phyloP scores from a whole-genome alignment of 192 early-diverging fungal genomes.

The Mortierella hygrophila region DNA sequence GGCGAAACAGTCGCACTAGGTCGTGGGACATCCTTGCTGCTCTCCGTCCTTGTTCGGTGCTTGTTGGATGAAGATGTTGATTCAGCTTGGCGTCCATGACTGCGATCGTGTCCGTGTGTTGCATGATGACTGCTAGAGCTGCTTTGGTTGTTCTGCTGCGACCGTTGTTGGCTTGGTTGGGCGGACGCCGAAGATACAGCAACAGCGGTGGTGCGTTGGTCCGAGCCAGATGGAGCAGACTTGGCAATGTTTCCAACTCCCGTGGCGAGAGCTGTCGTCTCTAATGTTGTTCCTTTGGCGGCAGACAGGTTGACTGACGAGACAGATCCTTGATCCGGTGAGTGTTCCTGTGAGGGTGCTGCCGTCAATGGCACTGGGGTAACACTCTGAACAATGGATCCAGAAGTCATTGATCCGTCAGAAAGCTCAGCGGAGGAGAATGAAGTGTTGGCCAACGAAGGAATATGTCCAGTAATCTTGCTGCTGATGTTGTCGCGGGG shows the following conservation, averaged over 20 bases:
- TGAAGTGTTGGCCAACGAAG: conserved; percentile 23
- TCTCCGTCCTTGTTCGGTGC: conserved; percentile 8
- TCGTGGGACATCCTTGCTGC: conserved; percentile 9
- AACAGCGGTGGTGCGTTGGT: not conserved
- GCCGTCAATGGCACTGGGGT: not conserved
- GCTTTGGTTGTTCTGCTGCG: conserved; percentile 2
- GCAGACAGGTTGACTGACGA: conserved; percentile 7
- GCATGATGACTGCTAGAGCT: not conserved
- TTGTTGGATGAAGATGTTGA: conserved; percentile 21
- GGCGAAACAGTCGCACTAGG: conserved; percentile 57
- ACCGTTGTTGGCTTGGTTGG: conserved; percentile 4
- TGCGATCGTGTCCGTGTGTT: not conserved
- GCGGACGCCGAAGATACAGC: not conserved
- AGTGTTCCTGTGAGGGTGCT: not conserved
- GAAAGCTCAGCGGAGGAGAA: conserved; percentile 31
- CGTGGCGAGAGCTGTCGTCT: conserved; percentile 9
- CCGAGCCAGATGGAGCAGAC: not conserved
- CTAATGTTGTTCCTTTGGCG: not conserved
- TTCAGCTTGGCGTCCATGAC: not conserved
- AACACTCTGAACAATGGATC: conserved; percentile 1
- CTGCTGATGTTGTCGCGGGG: conserved; percentile 16
- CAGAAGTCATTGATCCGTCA: not conserved
- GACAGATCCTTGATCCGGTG: conserved; percentile 1
- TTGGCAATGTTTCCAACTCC: not conserved
- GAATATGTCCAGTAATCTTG: not conserved